Evolutionary conservation across 345 rosid species (phyloP).

Genomic region (Sisymbrium altissimum): DNA sequence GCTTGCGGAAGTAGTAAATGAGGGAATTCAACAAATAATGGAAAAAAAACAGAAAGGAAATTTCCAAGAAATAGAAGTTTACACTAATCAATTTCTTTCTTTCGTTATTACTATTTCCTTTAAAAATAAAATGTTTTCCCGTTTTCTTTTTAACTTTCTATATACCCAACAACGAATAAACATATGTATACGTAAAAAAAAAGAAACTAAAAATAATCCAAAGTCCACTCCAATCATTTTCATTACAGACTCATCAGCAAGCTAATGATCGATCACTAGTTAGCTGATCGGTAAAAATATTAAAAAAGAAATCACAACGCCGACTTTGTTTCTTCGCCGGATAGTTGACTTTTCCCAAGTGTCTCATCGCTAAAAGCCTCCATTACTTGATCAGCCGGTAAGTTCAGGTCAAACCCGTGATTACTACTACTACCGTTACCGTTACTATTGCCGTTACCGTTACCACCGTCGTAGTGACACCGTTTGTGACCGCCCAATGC

Average conservation of each 20-base stretch:
- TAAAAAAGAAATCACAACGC: neutral
- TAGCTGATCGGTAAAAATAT: neutral
- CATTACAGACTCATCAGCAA: constrained; percentile 22
- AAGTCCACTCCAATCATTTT: constrained; percentile 39
- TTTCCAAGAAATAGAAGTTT: constrained; percentile 6
- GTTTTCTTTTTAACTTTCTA: neutral
- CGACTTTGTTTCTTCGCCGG: constrained; percentile 22
- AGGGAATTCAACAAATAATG: neutral
- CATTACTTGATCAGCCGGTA: constrained; percentile 44
- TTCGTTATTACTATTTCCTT: neutral
- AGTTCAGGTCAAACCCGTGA: constrained; percentile 54
- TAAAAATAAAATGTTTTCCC: neutral
- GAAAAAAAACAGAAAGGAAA: neutral
- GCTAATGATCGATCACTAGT: constrained; percentile 23
- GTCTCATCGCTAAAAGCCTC: constrained; percentile 1
- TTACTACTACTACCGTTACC: constrained; percentile 12
- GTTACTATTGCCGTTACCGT: constrained; percentile 5
- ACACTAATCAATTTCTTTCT: neutral
- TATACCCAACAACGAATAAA: constrained; percentile 18
- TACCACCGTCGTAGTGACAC: constrained; percentile 70
- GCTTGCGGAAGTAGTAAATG: constrained; percentile 28
- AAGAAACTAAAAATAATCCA: constrained; percentile 7
- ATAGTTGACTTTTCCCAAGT: constrained; percentile 29
- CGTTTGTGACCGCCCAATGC: constrained; percentile 97
- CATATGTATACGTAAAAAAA: constrained; percentile 8